Evolutionary conservation across 2,329 filamentous ascomycete species (phyloP), one percentile per base, ranked within the genome.

Genomic region (Malbranchea zuffiana): DNA sequence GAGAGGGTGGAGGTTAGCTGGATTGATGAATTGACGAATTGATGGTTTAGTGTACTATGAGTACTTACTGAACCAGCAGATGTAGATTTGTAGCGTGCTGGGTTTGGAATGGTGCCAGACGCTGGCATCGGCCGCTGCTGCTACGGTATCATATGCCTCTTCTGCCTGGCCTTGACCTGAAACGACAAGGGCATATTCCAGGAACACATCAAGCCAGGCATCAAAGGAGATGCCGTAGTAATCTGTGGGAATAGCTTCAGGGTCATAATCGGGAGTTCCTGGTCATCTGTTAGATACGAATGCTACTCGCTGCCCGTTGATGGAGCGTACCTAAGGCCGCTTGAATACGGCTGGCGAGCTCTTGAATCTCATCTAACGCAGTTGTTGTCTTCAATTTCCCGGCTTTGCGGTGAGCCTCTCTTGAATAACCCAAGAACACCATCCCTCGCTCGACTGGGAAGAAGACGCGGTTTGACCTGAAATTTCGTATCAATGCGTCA

Each of bases 121-220:
- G 36, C 82, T 86, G 10, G 85, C 84, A 51, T 84, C 78, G 32
- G 78, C 71, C 1, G 83, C 84, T 4, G 81, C 76, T 43, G 86
- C 76, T 47, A 92, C 79, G 5, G 85, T 75, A 34, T 80, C 75
- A 55, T 94, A 95, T 34, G 84, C 79, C 44, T 84, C 78, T 27
- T 78, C 70, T 10, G 72, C 66, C 32, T 80, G 74, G 21, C 78
- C 78, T 13, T 69, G 64, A 27, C 75, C 72, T 5, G 86, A 82
- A 20, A 90, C 71, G 4, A 79, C 69, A 32, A 95, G 69, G 3
- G 86, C 82, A 54, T 92, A 92, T 51, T 90, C 82, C 23, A 92
- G 71, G 54, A 98, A 94, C 1, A 94, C 70, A 47, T 92, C 82
- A 3, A 95, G 71, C 90, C 90, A 98, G 31, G 77, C 72, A 40